Percentiles rank a stretch among this genome's conserved stretches.
Conservation (phyloP, 2,329 filamentous ascomycete genomes). For the Cytospora mali region DNA sequence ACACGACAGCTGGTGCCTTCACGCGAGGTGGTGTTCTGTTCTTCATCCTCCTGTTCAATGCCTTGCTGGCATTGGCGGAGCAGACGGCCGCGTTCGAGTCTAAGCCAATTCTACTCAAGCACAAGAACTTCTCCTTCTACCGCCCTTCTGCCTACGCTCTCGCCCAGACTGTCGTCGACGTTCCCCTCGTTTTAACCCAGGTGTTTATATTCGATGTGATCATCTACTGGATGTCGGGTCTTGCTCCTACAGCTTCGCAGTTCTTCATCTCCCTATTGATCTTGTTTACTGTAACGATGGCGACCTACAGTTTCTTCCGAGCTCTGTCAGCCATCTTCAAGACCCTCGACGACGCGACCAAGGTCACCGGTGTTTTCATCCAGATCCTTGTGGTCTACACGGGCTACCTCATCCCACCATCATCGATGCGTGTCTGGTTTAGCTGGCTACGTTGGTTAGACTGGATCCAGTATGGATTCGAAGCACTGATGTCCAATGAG, state of each 20-base stretch:
- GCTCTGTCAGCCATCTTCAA: conserved; percentile 57
- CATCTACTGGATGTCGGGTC: conserved; percentile 65
- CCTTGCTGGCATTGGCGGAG: conserved; percentile 65
- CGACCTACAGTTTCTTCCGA: conserved; percentile 43
- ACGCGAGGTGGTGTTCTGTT: conserved; percentile 66
- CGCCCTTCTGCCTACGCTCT: conserved; percentile 63
- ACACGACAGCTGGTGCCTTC: conserved; percentile 62
- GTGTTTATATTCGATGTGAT: conserved; percentile 59
- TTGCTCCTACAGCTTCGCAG: conserved; percentile 51
- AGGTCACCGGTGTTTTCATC: conserved; percentile 50
- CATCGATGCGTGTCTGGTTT: conserved; percentile 65
- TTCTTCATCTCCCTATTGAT: conserved; percentile 62
- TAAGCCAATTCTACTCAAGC: conserved; percentile 61
- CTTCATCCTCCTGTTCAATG: conserved; percentile 64
- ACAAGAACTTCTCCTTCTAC: conserved; percentile 59
- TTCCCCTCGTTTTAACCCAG: conserved; percentile 61
- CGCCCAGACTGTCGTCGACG: conserved; percentile 56
- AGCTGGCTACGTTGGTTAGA: conserved; percentile 67
- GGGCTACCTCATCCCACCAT: conserved; percentile 64
- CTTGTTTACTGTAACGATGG: conserved; percentile 54
- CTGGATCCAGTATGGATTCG: conserved; percentile 70
- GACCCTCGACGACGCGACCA: conserved; percentile 62
- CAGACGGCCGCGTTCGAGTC: conserved; percentile 65
- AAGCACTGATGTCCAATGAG: conserved; percentile 70
- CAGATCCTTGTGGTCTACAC: conserved; percentile 59